Evolutionary conservation across 176 grass and related monocot genomes (phyloP).

Genomic region (Elymus sibiricus): DNA sequence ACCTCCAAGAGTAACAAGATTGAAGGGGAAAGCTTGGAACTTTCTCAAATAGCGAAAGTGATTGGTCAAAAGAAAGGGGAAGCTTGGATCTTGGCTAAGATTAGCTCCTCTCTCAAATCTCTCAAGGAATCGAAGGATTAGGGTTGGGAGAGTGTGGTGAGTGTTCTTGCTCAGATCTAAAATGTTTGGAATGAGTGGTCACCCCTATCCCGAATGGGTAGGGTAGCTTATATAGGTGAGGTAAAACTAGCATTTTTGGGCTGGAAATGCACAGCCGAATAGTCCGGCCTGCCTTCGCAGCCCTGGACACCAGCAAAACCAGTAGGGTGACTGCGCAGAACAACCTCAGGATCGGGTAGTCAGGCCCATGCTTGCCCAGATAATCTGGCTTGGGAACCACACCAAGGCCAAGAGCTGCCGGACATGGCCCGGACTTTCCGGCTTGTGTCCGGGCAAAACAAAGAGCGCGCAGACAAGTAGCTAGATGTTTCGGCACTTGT

Average conservation of each 20-base stretch:
- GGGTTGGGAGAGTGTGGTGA: background rate
- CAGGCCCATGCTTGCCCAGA: too few species aligned
- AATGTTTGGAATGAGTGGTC: background rate
- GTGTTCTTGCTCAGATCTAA: background rate
- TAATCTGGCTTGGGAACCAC: too few species aligned
- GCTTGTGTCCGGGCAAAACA: background rate
- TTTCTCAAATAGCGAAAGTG: background rate
- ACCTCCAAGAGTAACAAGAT: too few species aligned
- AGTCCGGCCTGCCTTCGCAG: background rate
- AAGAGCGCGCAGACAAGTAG: too few species aligned
- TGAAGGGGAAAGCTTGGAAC: background rate
- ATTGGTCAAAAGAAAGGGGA: background rate
- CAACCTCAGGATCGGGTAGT: too few species aligned
- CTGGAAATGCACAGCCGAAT: background rate
- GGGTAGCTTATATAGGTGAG: background rate
- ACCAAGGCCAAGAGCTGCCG: fast-evolving
- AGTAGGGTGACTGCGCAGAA: too few species aligned
- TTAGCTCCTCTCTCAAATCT: background rate
- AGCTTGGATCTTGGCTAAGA: background rate
- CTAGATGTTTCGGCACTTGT: too few species aligned
- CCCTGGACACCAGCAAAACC: too few species aligned
- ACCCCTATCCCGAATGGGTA: background rate
- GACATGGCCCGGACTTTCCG: background rate
- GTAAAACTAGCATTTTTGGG: background rate
- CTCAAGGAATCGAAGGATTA: background rate